phyloP scores from a whole-genome alignment of 805 yeast genomes.

The Kurtzmaniella cleridarum region DNA sequence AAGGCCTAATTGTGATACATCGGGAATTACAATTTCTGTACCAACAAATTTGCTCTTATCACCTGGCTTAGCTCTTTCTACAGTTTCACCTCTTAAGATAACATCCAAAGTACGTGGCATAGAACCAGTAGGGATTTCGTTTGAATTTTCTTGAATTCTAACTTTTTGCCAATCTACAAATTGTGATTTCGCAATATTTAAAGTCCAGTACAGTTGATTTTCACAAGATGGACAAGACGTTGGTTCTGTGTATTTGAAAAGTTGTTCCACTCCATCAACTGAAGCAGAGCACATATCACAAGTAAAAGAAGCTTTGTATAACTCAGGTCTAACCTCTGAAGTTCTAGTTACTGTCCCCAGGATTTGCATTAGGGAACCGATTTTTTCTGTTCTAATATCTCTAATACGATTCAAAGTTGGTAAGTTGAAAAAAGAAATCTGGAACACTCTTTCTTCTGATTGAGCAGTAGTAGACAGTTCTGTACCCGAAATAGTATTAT shows the following conservation, averaged over 20 bases:
- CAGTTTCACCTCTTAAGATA: conserved; percentile 86
- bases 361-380: conserved; percentile 78
- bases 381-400: conserved; percentile 82
- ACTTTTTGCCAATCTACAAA: conserved; percentile 97
- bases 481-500: conserved; percentile 22
- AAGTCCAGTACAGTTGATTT: conserved; percentile 80
- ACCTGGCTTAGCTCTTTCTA: conserved; percentile 96
- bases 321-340: conserved; percentile 93
- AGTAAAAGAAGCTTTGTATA: conserved; percentile 77
- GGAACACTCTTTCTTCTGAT: conserved; percentile 69
- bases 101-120: conserved; percentile 97
- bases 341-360: conserved; percentile 96
- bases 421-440: conserved; percentile 81
- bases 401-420: conserved; percentile 81
- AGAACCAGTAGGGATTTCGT: conserved; percentile 95
- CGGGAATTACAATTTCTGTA: conserved; percentile 91
- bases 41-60: conserved; percentile 93
- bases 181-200: conserved; percentile 76
- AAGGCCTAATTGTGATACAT: conserved; percentile 84
- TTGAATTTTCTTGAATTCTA: conserved; percentile 93
- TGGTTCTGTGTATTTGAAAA: conserved; percentile 91
- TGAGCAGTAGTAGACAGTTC: conserved; percentile 41
- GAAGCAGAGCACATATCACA: conserved; percentile 85
- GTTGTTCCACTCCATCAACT: conserved; percentile 87
- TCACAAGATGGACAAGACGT: conserved; percentile 87